Percentiles rank a stretch among this genome's conserved stretches.
Evolutionary conservation across 2,329 filamentous ascomycete species (phyloP).

Genomic region (Trichoderma citrinoviride): DNA sequence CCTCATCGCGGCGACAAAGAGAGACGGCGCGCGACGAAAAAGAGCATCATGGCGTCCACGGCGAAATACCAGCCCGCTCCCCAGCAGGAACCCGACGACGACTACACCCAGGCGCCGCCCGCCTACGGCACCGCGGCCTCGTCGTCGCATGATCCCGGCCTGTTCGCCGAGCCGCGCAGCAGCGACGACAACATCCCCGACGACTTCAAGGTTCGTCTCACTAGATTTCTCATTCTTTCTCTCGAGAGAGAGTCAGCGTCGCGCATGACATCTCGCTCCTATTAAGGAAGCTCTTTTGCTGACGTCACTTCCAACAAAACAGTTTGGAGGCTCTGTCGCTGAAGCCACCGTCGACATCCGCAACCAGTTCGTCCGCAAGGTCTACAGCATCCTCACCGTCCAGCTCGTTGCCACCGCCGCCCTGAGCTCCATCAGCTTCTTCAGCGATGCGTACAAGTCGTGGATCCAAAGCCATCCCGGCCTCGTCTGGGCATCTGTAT

Average conservation of each 20-base stretch:
- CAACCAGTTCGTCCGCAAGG: conserved; percentile 95
- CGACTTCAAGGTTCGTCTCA: conserved; percentile 94
- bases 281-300: neutral
- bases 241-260: too few species aligned
- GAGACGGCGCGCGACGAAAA: neutral
- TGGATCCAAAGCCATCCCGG: conserved; percentile 86
- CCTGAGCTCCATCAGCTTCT: conserved; percentile 82
- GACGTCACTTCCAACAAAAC: conserved; percentile 20
- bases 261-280: neutral
- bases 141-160: conserved; percentile 54
- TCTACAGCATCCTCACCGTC: conserved; percentile 95
- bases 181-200: conserved; percentile 92
- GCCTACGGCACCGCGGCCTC: conserved; percentile 61
- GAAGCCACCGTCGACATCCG: conserved; percentile 94
- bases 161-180: conserved; percentile 66
- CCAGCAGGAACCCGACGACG: conserved; percentile 82
- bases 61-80: conserved; percentile 81
- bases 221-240: neutral
- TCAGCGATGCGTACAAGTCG: conserved; percentile 69
- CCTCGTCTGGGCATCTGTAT: conserved; percentile 79
- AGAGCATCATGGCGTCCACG: conserved; percentile 63
- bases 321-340: conserved; percentile 90
- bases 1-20: neutral
- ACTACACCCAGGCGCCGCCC: conserved; percentile 78
- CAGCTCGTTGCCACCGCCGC: conserved; percentile 83